Conservation (phyloP, 169 alveolate genomes). For the Theileria equi region DNA sequence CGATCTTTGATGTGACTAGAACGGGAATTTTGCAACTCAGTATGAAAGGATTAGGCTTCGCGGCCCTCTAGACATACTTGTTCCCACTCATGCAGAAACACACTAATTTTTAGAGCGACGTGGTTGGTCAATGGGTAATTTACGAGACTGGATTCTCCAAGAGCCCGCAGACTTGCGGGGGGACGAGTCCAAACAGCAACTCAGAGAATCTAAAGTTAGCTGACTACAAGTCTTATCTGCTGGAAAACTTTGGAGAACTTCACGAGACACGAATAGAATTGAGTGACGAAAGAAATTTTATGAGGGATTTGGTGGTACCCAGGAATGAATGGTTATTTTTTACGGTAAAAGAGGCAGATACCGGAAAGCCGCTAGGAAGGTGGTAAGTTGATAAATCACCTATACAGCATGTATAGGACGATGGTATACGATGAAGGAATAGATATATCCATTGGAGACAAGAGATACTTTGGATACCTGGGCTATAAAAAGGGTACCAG, state of each 20-base stretch:
- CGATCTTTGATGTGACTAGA: too few species aligned
- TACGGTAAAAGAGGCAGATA: slow-evolving; percentile 2
- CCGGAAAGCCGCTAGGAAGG: slow-evolving; percentile 15
- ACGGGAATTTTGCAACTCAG: too few species aligned
- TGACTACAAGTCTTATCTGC: slow-evolving; percentile 25
- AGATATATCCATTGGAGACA: slow-evolving; percentile 29
- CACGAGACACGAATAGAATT: slow-evolving; percentile 27
- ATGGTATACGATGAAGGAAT: slow-evolving; percentile 67
- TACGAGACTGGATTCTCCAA: slow-evolving; percentile 19
- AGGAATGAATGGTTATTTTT: slow-evolving; percentile 52
- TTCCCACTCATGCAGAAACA: background rate
- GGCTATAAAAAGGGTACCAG: slow-evolving; percentile 30
- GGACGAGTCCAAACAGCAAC: slow-evolving; percentile 52
- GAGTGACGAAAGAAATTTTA: slow-evolving; percentile 38
- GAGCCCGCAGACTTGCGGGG: slow-evolving; percentile 47
- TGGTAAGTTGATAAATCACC: slow-evolving; percentile 16
- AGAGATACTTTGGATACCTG: slow-evolving; percentile 44
- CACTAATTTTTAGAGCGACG: slow-evolving; percentile 43
- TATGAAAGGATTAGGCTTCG: too few species aligned
- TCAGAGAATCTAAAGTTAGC: slow-evolving; percentile 43
- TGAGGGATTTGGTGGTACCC: slow-evolving; percentile 27
- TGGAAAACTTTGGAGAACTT: slow-evolving; percentile 30
- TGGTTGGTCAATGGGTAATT: slow-evolving; percentile 50
- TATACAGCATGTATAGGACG: slow-evolving; percentile 31
- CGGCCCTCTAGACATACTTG: background rate